Evolutionary conservation across 768 basidiomycete species (phyloP), one percentile per base, ranked within the genome.

Genomic region (Pseudohyphozyma bogoriensis): DNA sequence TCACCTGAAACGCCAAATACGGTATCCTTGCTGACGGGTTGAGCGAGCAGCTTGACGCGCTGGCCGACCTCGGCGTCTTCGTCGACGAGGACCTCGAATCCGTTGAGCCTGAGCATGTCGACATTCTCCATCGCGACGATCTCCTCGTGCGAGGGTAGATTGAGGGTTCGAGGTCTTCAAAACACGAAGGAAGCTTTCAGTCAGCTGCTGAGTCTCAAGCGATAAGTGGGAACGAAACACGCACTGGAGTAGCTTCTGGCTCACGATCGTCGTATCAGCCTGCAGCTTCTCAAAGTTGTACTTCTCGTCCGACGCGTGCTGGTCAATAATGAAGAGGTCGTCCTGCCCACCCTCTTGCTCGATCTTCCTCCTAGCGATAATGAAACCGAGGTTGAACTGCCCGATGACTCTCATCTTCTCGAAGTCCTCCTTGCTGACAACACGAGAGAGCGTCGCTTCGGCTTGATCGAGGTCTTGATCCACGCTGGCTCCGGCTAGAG

Each of bases 281-380:
- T 97, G 93, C 59, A 97, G 75, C 2, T 82, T 86, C 77, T 97
- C 95, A 71, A 97, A 97, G 72, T 97, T 97, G 75, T 88, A 96
- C 76, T 97, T 97, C 74, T 97, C 95, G 73, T 99, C 95, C 8
- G 89, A 85, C 7, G 93, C 93, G 73, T 97, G 93, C 71, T 97
- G 93, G 69, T 97, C 93, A 22, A 97, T 81, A 63, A 99, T 90
- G 75, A 96, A 97, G 44, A 99, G 76, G 69, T 99, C 93, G 70
- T 97, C 68, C 58, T 72, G 31, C 59, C 58, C 35, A 12, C 58
- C 37, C 28, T 50, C 24, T 22, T 15, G 33, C 39, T 42, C 31
- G 15, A 62, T 59, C n/a, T 77, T 76, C 66, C 86, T 80, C 9
- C 92, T 81, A 3, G 82, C 81, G 59, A 99, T 80, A 73, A 99